These are phyloP conservation scores for Ceratobasidium sp. DNA, from an alignment of 1,284 basidiomycete species.

Conservation along the genomic window DNA sequence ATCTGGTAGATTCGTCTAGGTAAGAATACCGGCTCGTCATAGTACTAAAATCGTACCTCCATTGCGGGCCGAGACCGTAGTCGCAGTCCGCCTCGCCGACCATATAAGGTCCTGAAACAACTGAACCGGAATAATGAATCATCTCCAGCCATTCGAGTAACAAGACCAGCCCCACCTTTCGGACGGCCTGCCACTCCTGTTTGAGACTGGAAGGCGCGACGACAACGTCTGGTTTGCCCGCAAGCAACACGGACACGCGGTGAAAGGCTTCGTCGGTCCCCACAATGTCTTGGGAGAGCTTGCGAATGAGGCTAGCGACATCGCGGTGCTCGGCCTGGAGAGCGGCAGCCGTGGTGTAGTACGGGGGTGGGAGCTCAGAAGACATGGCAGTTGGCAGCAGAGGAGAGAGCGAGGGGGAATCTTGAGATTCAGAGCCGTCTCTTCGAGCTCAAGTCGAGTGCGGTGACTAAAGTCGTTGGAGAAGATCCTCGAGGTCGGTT, in stretches of 20 bases:
- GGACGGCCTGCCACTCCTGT: background rate
- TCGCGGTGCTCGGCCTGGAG: conserved; percentile 7
- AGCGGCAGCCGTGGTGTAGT: conserved; percentile 6
- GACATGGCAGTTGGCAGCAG: too few relatives aligned
- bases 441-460: background rate
- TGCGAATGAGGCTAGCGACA: background rate
- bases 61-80: background rate
- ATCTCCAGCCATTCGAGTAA: background rate
- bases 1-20: background rate
- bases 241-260: background rate
- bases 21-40: too few relatives aligned
- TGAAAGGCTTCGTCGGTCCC: background rate
- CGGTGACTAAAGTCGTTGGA: background rate
- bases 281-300: background rate
- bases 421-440: background rate
- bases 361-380: conserved; percentile 6
- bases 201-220: background rate
- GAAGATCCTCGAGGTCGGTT: background rate
- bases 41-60: background rate
- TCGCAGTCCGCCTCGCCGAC: background rate
- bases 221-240: background rate
- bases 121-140: background rate
- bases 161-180: background rate
- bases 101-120: background rate
- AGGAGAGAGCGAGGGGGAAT: too few relatives aligned